These are phyloP conservation scores for Bruguiera gymnorhiza DNA, from an alignment of 345 rosid genomes.

Conservation along the genomic window DNA sequence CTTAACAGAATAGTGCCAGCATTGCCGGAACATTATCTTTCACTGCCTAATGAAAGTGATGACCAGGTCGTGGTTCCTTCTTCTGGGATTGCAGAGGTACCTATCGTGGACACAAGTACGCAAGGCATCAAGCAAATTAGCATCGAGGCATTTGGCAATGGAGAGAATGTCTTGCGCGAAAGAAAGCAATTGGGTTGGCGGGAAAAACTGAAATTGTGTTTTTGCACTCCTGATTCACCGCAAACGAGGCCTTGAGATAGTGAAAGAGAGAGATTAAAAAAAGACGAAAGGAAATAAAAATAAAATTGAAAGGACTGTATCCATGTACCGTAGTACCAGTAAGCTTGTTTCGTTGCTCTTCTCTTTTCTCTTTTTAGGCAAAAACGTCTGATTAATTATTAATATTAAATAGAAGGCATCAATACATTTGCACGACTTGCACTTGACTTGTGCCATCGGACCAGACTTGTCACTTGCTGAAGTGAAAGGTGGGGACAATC, in stretches of 20 bases:
- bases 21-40: conserved; percentile 36
- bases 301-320: too few species aligned
- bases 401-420: too few species aligned
- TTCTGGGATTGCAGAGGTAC: conserved; percentile 7
- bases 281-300: not conserved
- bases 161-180: conserved; percentile 13
- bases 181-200: conserved; percentile 13
- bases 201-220: conserved; percentile 32
- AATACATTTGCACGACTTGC: too few species aligned
- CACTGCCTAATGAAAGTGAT: conserved; percentile 9
- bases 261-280: not conserved
- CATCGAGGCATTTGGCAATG: conserved; percentile 9
- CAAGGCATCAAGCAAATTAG: conserved; percentile 8
- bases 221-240: conserved; percentile 25
- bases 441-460: too few species aligned
- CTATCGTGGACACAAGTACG: conserved; percentile 5
- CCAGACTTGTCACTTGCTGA: too few species aligned
- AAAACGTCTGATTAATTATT: too few species aligned
- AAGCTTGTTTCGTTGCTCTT: too few species aligned
- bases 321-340: too few species aligned
- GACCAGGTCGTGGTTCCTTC: conserved; percentile 20
- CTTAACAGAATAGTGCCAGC: conserved; percentile 54
- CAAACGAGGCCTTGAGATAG: not conserved
- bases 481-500: too few species aligned
- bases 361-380: too few species aligned